Percentiles rank a stretch among this genome's conserved stretches.
Conservation (phyloP, 2,329 filamentous ascomycete species). For the Tolypocladium cylindrosporum region DNA sequence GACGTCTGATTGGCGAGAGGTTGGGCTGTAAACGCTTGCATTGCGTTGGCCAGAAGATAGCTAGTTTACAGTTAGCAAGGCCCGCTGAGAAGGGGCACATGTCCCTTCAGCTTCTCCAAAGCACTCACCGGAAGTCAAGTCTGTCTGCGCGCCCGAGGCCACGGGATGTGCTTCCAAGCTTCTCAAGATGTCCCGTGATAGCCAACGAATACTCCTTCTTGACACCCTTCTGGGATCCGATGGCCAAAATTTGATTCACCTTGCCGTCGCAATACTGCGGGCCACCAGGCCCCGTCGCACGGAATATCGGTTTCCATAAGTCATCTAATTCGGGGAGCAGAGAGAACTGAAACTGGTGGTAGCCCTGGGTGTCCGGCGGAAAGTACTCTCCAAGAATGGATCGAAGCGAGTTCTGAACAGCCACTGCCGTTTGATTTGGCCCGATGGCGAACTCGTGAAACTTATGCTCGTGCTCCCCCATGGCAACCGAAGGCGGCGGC, state of each 20-base stretch:
- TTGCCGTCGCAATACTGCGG: slow-evolving; percentile 20
- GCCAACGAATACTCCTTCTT: slow-evolving; percentile 36
- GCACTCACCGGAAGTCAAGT: slow-evolving; percentile 46
- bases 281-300: slow-evolving; percentile 19
- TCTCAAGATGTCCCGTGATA: slow-evolving; percentile 43
- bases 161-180: slow-evolving; percentile 38
- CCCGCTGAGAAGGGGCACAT: not conserved
- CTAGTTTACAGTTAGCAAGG: slow-evolving; percentile 19
- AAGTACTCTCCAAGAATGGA: slow-evolving; percentile 41
- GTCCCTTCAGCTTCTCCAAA: not conserved
- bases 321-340: slow-evolving; percentile 37
- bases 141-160: slow-evolving; percentile 42
- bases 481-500: slow-evolving; percentile 21
- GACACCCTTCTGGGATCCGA: slow-evolving; percentile 47
- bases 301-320: slow-evolving; percentile 44
- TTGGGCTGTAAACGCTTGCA: slow-evolving; percentile 47
- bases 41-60: slow-evolving; percentile 49
- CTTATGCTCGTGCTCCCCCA: slow-evolving; percentile 20
- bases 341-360: slow-evolving; percentile 37
- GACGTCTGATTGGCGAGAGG: slow-evolving; percentile 37
- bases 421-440: slow-evolving; percentile 35
- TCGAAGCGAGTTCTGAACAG: slow-evolving; percentile 47
- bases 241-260: slow-evolving; percentile 48
- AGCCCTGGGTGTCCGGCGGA: slow-evolving; percentile 34
- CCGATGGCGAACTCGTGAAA: slow-evolving; percentile 35